Evolutionary conservation across 768 basidiomycete species (phyloP).

Genomic region (Lactarius indigo): DNA sequence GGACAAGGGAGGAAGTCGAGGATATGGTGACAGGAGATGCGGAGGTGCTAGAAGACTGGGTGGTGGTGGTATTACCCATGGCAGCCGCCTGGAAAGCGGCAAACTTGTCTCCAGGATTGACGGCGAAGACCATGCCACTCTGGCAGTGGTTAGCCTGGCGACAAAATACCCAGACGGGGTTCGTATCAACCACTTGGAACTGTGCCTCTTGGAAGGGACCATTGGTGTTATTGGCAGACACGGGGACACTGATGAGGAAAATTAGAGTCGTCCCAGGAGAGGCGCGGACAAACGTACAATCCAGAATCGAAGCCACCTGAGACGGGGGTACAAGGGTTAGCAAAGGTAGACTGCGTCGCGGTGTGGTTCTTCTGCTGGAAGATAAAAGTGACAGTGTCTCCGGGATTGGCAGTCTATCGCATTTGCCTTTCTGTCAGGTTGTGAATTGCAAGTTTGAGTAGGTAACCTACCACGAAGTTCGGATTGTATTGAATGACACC

Average conservation of each 20-base stretch:
- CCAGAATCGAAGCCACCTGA: constrained; percentile 53
- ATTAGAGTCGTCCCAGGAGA: constrained; percentile 22
- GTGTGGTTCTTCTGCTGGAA: constrained; percentile 59
- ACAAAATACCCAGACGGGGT: constrained; percentile 60
- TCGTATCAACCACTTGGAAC: constrained; percentile 39
- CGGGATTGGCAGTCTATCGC: constrained; percentile 41
- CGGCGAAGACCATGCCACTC: constrained; percentile 62
- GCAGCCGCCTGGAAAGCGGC: constrained; percentile 54
- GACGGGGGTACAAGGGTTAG: constrained; percentile 42
- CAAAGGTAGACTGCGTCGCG: constrained; percentile 54
- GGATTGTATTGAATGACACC: constrained; percentile 42
- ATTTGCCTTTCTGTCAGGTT: neutral
- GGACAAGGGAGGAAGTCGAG: constrained; percentile 28
- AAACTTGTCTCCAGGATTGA: constrained; percentile 57
- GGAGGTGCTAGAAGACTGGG: constrained; percentile 20
- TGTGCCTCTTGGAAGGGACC: constrained; percentile 46
- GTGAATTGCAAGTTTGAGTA: neutral
- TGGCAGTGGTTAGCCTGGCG: constrained; percentile 53
- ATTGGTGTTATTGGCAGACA: constrained; percentile 39
- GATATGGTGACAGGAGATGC: constrained; percentile 18
- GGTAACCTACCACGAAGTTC: constrained; percentile 30
- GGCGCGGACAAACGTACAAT: constrained; percentile 42
- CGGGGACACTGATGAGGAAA: constrained; percentile 42
- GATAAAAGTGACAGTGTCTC: constrained; percentile 47
- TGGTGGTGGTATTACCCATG: constrained; percentile 32